These are phyloP conservation scores for Jaltomata sinuosa DNA, from an alignment of 257 asterid genomes.

Conservation along the genomic window DNA sequence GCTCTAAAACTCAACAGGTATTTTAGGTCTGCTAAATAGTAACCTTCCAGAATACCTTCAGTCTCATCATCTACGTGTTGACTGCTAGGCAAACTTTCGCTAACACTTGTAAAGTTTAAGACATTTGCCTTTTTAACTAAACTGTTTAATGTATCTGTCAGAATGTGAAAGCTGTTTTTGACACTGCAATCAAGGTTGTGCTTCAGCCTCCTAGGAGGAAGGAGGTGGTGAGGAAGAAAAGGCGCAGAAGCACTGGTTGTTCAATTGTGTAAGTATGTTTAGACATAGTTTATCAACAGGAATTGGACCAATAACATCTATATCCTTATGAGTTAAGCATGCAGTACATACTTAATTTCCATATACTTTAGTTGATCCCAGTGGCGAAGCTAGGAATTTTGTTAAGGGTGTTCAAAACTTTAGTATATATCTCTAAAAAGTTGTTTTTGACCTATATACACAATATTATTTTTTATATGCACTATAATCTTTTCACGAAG, in stretches of 20 bases:
- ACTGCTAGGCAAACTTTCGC: not conserved
- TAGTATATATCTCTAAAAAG: too few species aligned
- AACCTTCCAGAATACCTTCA: too few species aligned
- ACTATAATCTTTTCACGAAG: too few species aligned
- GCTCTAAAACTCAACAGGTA: constrained; percentile 74
- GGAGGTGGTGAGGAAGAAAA: constrained; percentile 54
- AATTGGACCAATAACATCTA: not conserved
- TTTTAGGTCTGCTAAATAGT: not conserved
- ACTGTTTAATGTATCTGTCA: constrained; percentile 6
- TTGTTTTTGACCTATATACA: too few species aligned
- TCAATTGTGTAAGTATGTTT: constrained; percentile 77
- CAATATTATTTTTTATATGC: too few species aligned
- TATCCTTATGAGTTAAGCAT: not conserved
- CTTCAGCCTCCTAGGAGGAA: constrained; percentile 92
- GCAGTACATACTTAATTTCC: not conserved
- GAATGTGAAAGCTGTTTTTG: constrained; percentile 97
- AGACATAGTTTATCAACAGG: not conserved
- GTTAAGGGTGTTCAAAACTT: too few species aligned
- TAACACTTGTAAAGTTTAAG: not conserved
- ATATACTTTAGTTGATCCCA: not conserved
- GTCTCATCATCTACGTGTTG: not conserved
- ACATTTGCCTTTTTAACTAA: not conserved
- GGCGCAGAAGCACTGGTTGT: constrained; percentile 52
- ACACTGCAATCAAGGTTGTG: constrained; percentile 87
- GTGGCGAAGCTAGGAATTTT: too few species aligned